Evolutionary conservation across 108 stramenopile genomes (phyloP), one percentile per base, ranked within the genome.

Genomic region (Nitzschia palea): DNA sequence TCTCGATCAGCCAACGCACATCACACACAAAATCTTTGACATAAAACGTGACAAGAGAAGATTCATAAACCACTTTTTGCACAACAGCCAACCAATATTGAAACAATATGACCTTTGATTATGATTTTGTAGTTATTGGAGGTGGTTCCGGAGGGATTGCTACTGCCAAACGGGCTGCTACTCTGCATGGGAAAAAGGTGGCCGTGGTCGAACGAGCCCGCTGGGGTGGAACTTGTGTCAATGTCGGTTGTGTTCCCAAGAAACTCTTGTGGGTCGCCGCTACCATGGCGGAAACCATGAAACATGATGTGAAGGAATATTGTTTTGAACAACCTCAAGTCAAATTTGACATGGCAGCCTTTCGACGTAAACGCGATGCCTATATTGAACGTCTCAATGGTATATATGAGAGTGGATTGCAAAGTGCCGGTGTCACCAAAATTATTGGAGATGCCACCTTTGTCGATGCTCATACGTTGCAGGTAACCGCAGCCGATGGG

Each of bases 161-260:
- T 4, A 76, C 72, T 20, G 89, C 89, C 36, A 70, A 88, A 44
- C 79, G 98, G 53, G 93, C 96, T 18, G 97, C 98, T 27, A 44
- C 31, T 12, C 44, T 60, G 0, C 91, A 97, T 67, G 88, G 89
- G 12, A 84, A 79, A 15, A 91, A 90, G 64, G 96, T 97, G 6
- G 95, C 70, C 10, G 75, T 97, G 12, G 62, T 93, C 45, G 96
- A 97, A 87, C 55, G 65, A 4, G 67, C 58, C 3, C 65, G 80
- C 26, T 78, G 95, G 73, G 97, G 97, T 10, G 98, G 98, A 29
- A 99, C 98, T 18, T 81, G 80, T 43, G 98, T 99, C 72, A 98
- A 99, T 64, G 97, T 98, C 9, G 98, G 98, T 18, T 99, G 98
- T 76, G 98, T 99, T 2, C 98, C 98, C 55, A 99, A 99, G 80